Evolutionary conservation across 1,284 basidiomycete species (phyloP).

Genomic region (Marasmius tenuissimus): DNA sequence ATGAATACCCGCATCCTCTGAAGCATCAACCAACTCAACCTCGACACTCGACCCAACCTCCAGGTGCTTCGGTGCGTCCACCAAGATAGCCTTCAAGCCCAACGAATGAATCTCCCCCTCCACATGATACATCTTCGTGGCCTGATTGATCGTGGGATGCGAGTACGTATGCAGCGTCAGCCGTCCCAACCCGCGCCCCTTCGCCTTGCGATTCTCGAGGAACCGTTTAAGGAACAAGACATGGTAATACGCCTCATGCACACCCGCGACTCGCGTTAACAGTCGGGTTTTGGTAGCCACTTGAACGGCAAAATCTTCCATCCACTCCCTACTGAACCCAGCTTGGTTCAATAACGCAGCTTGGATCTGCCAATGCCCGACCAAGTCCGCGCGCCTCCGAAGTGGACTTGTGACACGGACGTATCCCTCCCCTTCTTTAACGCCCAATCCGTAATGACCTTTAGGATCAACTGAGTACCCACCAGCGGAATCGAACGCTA

Average conservation of each 20-base stretch:
- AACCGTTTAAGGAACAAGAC: constrained; percentile 31
- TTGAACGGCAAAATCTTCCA: constrained; percentile 5
- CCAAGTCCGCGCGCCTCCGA: constrained; percentile 82
- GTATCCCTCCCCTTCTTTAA: constrained; percentile 75
- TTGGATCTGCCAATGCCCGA: constrained; percentile 96
- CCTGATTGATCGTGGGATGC: background rate
- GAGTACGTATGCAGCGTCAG: background rate
- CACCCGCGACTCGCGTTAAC: constrained; percentile 5
- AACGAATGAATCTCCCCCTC: background rate
- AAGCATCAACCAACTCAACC: too few species aligned
- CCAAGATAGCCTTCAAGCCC: background rate
- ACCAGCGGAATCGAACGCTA: constrained; percentile 35
- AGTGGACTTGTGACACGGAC: constrained; percentile 86
- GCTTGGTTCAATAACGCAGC: constrained; percentile 55
- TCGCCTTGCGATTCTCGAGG: constrained; percentile 13
- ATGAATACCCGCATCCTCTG: too few species aligned
- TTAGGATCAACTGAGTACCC: constrained; percentile 53
- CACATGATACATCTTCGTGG: background rate
- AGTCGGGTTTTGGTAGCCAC: constrained; percentile 6
- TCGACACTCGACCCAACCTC: too few species aligned
- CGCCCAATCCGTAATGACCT: constrained; percentile 73
- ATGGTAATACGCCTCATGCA: constrained; percentile 31
- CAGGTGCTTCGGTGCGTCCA: too few species aligned
- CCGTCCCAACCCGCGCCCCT: background rate
- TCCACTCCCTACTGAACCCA: constrained; percentile 37